Percentiles rank a stretch among this genome's conserved stretches.
Conservation (phyloP, 1,284 basidiomycete genomes). For the Boletus sp. region DNA sequence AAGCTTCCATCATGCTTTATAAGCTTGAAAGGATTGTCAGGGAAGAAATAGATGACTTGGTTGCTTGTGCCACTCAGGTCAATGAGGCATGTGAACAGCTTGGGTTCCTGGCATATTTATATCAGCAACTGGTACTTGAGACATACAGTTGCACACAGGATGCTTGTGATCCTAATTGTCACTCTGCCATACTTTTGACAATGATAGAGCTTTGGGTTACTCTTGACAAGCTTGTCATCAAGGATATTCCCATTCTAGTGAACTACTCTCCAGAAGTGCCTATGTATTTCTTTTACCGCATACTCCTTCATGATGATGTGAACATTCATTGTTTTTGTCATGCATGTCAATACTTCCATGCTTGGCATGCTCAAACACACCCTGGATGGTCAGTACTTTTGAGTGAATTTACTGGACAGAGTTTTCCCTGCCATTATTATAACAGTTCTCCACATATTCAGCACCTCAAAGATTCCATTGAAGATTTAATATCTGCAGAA, state of each 20-base stretch:
- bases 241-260: not conserved
- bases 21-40: not conserved
- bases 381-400: not conserved
- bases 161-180: not conserved
- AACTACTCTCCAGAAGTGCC: not conserved
- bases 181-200: not conserved
- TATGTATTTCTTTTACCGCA: not conserved
- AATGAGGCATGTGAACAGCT: not conserved
- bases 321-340: not conserved
- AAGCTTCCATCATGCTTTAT: not conserved
- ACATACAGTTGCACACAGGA: not conserved
- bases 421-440: slow-evolving; percentile 12
- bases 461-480: not conserved
- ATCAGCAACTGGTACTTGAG: not conserved
- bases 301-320: not conserved
- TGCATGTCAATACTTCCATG: not conserved
- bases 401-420: slow-evolving; percentile 28
- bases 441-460: slow-evolving; percentile 7
- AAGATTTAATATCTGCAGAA: not conserved
- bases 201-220: not conserved
- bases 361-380: not conserved
- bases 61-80: not conserved
- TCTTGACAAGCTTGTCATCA: not conserved
- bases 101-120: not conserved
- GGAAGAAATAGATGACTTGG: not conserved